Conservation (phyloP, 306 rosid species). For the Mimosa pudica region DNA sequence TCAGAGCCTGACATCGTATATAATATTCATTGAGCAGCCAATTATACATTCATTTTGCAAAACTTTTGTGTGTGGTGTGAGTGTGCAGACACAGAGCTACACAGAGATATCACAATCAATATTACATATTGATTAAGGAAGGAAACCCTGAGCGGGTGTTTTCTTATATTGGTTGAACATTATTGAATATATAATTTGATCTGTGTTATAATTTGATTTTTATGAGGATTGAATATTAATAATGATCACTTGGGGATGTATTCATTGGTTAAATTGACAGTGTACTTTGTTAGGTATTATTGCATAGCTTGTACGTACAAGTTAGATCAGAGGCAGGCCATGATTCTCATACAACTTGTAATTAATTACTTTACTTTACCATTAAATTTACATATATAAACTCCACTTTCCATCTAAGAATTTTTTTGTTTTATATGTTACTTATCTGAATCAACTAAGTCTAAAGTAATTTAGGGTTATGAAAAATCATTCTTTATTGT, state of each 20-base stretch:
- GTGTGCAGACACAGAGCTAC: not conserved
- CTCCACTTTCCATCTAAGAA: not conserved
- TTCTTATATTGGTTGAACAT: not conserved
- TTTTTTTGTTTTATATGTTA: too few species aligned
- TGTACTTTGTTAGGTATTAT: not conserved
- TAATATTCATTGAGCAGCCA: not conserved
- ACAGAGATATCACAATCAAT: not conserved
- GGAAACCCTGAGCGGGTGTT: not conserved
- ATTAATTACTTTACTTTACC: not conserved
- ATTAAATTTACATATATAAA: not conserved
- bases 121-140: too few species aligned
- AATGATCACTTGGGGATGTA: not conserved
- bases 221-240: not conserved
- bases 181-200: not conserved
- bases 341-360: not conserved
- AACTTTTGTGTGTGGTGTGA: not conserved
- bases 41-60: not conserved
- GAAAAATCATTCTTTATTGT: not conserved
- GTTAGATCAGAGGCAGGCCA: not conserved
- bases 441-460: not conserved
- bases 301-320: not conserved
- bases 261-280: not conserved
- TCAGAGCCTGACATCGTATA: not conserved
- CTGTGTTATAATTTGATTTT: not conserved
- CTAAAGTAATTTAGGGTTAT: too few species aligned